Percentiles rank a stretch among this genome's conserved stretches.
phyloP scores from a whole-genome alignment of 2,329 filamentous ascomycete species.

The Macrophomina pseudophaseolina region DNA sequence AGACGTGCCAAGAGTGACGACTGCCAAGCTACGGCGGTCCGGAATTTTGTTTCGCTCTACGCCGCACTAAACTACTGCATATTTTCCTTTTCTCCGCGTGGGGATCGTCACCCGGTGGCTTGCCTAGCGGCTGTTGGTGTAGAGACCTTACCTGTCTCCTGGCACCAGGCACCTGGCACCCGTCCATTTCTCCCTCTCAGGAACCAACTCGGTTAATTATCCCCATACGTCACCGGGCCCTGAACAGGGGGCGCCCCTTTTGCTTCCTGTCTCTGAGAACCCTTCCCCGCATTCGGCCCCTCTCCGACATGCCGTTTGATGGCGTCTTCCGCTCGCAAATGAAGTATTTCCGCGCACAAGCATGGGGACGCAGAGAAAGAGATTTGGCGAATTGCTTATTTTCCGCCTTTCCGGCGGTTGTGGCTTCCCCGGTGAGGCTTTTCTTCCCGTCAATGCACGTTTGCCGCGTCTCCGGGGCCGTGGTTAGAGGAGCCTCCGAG shows the following conservation, averaged over 20 bases:
- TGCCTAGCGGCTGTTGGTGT: slow-evolving; percentile 19
- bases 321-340: not conserved
- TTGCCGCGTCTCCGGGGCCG: not conserved
- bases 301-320: not conserved
- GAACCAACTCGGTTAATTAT: slow-evolving; percentile 1
- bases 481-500: not conserved
- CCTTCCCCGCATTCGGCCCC: not conserved
- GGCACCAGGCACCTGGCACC: not conserved
- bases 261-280: not conserved
- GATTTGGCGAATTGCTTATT: slow-evolving; percentile 3
- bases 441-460: not conserved
- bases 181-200: not conserved
- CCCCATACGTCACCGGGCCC: slow-evolving; percentile 2
- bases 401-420: not conserved
- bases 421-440: slow-evolving; percentile 5
- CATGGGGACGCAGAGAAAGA: not conserved
- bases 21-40: slow-evolving; percentile 6
- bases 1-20: not conserved
- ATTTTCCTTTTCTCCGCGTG: not conserved
- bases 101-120: slow-evolving; percentile 4
- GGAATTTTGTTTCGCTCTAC: not conserved
- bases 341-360: slow-evolving; percentile 1
- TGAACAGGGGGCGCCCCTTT: slow-evolving; percentile 14
- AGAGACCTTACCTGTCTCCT: not conserved
- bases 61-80: not conserved